Evolutionary conservation across 1,284 basidiomycete genomes (phyloP), one percentile per base, ranked within the genome.

Genomic region (Rhodotorula sp.): DNA sequence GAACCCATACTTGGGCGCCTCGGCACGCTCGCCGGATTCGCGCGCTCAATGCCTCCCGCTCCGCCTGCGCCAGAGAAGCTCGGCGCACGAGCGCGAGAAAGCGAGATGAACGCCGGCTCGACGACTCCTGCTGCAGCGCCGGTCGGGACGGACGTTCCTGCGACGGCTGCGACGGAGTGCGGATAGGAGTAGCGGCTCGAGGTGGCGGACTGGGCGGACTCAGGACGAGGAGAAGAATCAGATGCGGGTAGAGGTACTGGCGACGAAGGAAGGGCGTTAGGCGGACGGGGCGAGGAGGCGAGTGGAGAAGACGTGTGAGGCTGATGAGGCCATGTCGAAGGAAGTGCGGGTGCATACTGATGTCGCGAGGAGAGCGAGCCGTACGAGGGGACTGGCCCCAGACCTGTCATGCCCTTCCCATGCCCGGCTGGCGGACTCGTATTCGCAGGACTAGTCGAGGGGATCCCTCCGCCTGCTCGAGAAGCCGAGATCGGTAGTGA

Each of bases 31-130:
- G 48, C n/a, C 37, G 66, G 69, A 18, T 31, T 40, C 13, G 50
- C 67, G 5, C 68, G 62, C 48, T 62, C 62, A 5, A 70, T 65
- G 6, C 60, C 65, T 20, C 51, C 28, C 15, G 47, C 53, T 26
- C 52, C 9, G 9, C 28, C 53, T 1, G 22, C 31, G n/a, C 40
- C 47, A 11, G 55, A 34, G 47, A 65, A 59, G 31, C 51, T 47
- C 13, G 65, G 47, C 11, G 68, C 57, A 24, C 73, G 47, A 10
- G 70, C 65, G 4, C 73, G 59, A 7, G 68, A 68, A 7, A 72
- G 68, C 30, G 67, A 65, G 48, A 74, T 67, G 59, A 74, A 74
- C 7, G 73, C 73, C 1, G 73, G 73, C 30, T 74, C 73, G 59
- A 74, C 64, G 24, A 26, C 37, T 24, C 47, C 47, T 0, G 20